Percentiles rank a stretch among this genome's conserved stretches.
Evolutionary conservation across 106 monocot species (phyloP).

Genomic region (Narthecium ossifragum): DNA sequence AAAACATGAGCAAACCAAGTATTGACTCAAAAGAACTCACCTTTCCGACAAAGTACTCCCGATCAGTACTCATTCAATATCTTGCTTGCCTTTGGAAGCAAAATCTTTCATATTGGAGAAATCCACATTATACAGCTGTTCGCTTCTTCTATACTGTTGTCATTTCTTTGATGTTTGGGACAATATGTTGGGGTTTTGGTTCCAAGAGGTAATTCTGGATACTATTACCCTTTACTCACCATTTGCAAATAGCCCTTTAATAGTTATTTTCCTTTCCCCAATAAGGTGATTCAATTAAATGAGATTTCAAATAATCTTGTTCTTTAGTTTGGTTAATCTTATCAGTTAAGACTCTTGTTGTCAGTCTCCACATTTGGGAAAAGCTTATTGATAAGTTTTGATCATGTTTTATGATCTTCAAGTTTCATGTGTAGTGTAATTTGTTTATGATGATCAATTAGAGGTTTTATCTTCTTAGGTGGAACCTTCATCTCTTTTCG

Average conservation of each 20-base stretch:
- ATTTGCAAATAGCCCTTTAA: too few relatives aligned
- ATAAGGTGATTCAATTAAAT: too few relatives aligned
- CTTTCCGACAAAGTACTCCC: conserved; percentile 87
- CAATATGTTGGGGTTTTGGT: conserved; percentile 98
- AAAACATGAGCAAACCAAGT: conserved; percentile 68
- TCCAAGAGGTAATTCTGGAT: conserved; percentile 63
- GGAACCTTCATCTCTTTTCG: too few relatives aligned
- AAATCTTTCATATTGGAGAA: conserved; percentile 97
- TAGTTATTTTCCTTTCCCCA: too few relatives aligned
- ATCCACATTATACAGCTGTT: conserved; percentile 97
- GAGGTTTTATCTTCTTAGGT: too few relatives aligned
- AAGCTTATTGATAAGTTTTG: too few relatives aligned
- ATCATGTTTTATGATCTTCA: too few relatives aligned
- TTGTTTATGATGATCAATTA: too few relatives aligned
- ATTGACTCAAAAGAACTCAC: conserved; percentile 65
- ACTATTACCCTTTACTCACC: too few relatives aligned
- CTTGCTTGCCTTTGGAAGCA: conserved; percentile 94
- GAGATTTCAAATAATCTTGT: neutral
- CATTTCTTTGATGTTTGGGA: conserved; percentile 98
- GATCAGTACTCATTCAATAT: conserved; percentile 65
- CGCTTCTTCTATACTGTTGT: conserved; percentile 95
- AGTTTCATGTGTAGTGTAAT: too few relatives aligned
- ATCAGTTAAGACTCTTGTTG: neutral
- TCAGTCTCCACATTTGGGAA: neutral
- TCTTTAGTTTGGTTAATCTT: neutral